Base-by-base conservation (phyloP, 306 rosid genomes). In the Myrica gale region DNA sequence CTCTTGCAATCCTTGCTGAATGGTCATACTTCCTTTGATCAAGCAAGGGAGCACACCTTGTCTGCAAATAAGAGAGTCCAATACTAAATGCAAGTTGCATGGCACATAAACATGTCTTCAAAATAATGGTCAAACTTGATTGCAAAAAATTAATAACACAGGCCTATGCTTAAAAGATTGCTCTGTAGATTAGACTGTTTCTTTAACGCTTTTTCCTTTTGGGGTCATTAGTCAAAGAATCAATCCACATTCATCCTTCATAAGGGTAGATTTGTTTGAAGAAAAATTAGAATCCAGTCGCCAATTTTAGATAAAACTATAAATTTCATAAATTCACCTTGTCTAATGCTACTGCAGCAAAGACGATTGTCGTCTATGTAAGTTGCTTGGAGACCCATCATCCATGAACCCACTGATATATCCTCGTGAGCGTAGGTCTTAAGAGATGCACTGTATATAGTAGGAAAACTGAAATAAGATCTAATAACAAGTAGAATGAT, bases 311-410 rank as follows among this genome's bases (percentile, higher is more conserved):
- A 66, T 66, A 42, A 26, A 65, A 42, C 50, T 17, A 65, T n/a
- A 21, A 65, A 16, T 7, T 80, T 37, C 60, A 75, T 56, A 75
- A 61, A 75, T 77, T 87, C 79, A 92, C 99, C 99, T 96, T 90
- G 91, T 76, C 81, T 90, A 77, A 88, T 65, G 81, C 97, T 89
- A 77, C 97, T 55, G 84, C 99, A 92, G 86, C 99, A 96, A 83
- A 96, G 90, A 39, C 92, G 98, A 81, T 82, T 90, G 80, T 96
- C 99, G 51, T 96, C 99, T 81, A 89, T 96, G 76, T 92, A 90
- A 16, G 96, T 90, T 72, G 97, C 79, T 83, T 89, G 93, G 76
- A 96, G 41, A 23, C 99, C 99, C 96, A 96, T 90, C 99, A 96
- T 96, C 99, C 99, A 92, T 41, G 99, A 89, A 13, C 99, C 99